Evolutionary conservation across 768 basidiomycete genomes (phyloP).

Genomic region (Leccinum uliginosum): DNA sequence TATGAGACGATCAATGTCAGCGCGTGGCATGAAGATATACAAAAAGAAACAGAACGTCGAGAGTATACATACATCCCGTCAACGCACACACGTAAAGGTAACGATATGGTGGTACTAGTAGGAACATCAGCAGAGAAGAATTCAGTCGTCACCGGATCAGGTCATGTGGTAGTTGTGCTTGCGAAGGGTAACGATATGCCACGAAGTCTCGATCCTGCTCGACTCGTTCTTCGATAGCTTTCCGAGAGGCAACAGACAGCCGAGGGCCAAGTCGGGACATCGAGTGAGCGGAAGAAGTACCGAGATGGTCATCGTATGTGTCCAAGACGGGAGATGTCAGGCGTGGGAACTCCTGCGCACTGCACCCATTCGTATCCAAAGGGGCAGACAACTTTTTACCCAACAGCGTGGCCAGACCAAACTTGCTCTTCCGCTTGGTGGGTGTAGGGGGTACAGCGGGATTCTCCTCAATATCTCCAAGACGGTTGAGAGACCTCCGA

Average conservation of each 20-base stretch:
- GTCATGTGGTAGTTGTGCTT: conserved; percentile 58
- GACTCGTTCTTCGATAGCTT: conserved; percentile 74
- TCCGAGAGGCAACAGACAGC: conserved; percentile 63
- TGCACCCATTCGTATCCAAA: conserved; percentile 31
- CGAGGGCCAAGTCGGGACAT: conserved; percentile 48
- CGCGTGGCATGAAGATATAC: conserved; percentile 17
- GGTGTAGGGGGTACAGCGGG: conserved; percentile 31
- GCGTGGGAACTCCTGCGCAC: conserved; percentile 45
- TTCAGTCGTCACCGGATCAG: conserved; percentile 42
- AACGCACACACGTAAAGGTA: conserved; percentile 2
- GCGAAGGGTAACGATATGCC: conserved; percentile 83
- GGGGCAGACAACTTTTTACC: conserved; percentile 44
- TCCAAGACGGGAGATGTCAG: conserved; percentile 42
- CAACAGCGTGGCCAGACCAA: conserved; percentile 64
- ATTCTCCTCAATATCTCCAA: conserved; percentile 29
- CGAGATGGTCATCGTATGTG: conserved; percentile 44
- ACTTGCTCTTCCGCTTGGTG: conserved; percentile 68
- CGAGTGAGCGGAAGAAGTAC: conserved; percentile 45
- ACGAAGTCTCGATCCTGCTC: conserved; percentile 83
- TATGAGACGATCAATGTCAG: conserved; percentile 20
- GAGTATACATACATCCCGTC: conserved; percentile 6
- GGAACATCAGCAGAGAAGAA: background rate
- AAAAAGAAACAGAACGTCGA: conserved; percentile 9
- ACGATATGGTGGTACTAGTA: conserved; percentile 3
- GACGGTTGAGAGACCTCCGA: conserved; percentile 48